Percentiles rank a stretch among this genome's conserved stretches.
Evolutionary conservation across 108 stramenopile species (phyloP).

Genomic region (Chaetoceros tenuissimus): DNA sequence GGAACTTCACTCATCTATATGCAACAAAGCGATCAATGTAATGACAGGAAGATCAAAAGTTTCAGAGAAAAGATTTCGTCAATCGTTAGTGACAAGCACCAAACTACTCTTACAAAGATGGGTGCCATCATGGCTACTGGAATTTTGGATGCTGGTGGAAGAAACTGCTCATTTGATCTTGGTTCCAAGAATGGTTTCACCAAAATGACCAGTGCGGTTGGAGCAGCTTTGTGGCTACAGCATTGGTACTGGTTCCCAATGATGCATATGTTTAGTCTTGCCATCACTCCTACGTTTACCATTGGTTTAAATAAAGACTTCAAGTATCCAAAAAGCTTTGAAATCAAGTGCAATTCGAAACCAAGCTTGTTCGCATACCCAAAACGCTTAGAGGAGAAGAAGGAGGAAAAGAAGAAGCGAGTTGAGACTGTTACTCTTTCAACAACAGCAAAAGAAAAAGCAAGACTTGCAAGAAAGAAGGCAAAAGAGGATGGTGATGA

Average conservation of each 20-base stretch:
- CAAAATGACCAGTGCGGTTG: slow-evolving; percentile 91
- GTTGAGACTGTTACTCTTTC: slow-evolving; percentile 95
- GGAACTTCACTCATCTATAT: slow-evolving; percentile 97
- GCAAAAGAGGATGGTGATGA: slow-evolving; percentile 72
- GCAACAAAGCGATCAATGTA: slow-evolving; percentile 89
- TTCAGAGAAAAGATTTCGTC: slow-evolving; percentile 81
- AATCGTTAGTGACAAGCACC: slow-evolving; percentile 88
- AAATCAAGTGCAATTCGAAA: slow-evolving; percentile 83
- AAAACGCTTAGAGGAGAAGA: slow-evolving; percentile 94
- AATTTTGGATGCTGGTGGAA: slow-evolving; percentile 95
- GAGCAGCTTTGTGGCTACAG: slow-evolving; percentile 93
- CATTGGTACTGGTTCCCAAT: slow-evolving; percentile 99
- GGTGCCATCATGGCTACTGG: slow-evolving; percentile 97
- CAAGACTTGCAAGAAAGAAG: slow-evolving; percentile 84
- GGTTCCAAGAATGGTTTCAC: slow-evolving; percentile 91
- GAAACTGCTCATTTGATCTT: slow-evolving; percentile 86
- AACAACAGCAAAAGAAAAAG: slow-evolving; percentile 95
- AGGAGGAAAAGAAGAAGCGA: slow-evolving; percentile 96
- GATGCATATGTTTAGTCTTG: slow-evolving; percentile 94
- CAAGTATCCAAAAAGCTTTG: slow-evolving; percentile 90
- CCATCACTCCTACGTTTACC: slow-evolving; percentile 91
- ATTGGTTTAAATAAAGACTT: slow-evolving; percentile 95
- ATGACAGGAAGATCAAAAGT: slow-evolving; percentile 65
- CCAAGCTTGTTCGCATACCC: slow-evolving; percentile 95
- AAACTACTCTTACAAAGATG: slow-evolving; percentile 96